Percentiles rank a stretch among this genome's conserved stretches.
These are phyloP conservation scores for Globisporangium paroecandrum DNA, from an alignment of 352 stramenopile genomes.

Conservation along the genomic window DNA sequence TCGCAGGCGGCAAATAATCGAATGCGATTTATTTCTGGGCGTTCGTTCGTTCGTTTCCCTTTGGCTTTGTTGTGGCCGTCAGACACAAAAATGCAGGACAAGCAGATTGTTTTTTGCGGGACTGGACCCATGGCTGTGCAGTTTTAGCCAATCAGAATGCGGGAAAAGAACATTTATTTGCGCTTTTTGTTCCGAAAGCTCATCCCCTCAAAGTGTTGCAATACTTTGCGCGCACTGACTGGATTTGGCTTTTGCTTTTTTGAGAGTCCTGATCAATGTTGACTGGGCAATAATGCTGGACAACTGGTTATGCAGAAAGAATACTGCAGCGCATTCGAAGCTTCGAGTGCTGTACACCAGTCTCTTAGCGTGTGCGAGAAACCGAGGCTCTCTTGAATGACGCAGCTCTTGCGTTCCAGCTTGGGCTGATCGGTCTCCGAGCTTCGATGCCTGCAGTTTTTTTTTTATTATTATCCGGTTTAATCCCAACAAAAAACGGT, in stretches of 20 bases:
- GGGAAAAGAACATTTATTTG: not conserved
- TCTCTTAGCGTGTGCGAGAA: not conserved
- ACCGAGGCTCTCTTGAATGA: slow-evolving; percentile 3
- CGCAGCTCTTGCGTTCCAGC: not conserved
- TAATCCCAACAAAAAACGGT: not conserved
- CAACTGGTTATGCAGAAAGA: not conserved
- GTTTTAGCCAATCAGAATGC: not conserved
- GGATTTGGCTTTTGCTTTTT: not conserved
- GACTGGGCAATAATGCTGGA: not conserved
- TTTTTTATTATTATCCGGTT: not conserved
- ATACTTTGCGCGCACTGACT: not conserved
- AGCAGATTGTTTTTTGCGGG: not conserved
- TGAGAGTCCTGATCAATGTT: not conserved
- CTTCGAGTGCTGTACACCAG: not conserved
- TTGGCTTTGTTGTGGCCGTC: not conserved
- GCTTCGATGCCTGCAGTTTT: too few species aligned
- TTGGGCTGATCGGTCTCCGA: not conserved
- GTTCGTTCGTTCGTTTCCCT: not conserved
- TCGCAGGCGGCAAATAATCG: slow-evolving; percentile 8
- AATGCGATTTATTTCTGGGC: not conserved
- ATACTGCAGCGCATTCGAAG: not conserved
- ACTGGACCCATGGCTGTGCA: not conserved
- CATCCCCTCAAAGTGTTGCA: not conserved
- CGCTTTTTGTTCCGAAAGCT: not conserved
- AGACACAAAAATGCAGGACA: not conserved